These are phyloP conservation scores for Cytidiella melzeri DNA, from an alignment of 768 basidiomycete species.

Conservation along the genomic window DNA sequence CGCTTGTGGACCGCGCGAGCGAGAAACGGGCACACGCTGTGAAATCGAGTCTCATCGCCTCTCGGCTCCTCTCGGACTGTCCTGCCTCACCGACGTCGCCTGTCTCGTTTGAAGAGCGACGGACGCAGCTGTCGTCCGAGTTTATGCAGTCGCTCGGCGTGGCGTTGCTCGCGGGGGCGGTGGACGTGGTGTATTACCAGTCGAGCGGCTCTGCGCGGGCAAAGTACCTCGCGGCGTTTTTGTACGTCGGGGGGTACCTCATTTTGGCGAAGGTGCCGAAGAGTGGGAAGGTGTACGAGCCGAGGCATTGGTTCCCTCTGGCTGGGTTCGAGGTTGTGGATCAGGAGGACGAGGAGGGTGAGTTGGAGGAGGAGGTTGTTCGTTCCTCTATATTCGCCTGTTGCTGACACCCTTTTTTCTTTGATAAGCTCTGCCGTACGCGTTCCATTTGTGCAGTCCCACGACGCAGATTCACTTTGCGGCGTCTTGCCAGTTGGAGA, in stretches of 20 bases:
- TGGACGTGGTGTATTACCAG: conserved; percentile 80
- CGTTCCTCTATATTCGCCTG: background rate
- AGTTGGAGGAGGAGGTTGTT: conserved; percentile 24
- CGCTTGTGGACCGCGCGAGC: conserved; percentile 44
- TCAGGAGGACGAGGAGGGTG: conserved; percentile 68
- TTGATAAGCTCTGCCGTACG: conserved; percentile 63
- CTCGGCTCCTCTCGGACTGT: conserved; percentile 10
- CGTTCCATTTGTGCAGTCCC: conserved; percentile 62
- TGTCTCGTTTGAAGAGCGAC: conserved; percentile 3
- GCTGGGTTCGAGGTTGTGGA: conserved; percentile 67
- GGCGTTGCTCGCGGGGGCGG: conserved; percentile 74
- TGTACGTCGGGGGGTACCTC: conserved; percentile 82
- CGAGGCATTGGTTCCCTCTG: conserved; percentile 83
- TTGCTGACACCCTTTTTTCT: background rate
- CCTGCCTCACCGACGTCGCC: conserved; percentile 15
- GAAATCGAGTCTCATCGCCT: conserved; percentile 19
- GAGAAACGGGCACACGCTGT: conserved; percentile 21
- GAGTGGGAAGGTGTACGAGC: conserved; percentile 70
- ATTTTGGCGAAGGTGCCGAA: conserved; percentile 84
- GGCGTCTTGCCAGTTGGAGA: conserved; percentile 78
- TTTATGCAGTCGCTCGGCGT: conserved; percentile 73
- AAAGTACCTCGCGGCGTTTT: conserved; percentile 86
- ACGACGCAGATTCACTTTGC: conserved; percentile 82
- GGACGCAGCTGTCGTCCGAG: conserved; percentile 34
- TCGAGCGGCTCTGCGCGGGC: conserved; percentile 33